These are phyloP conservation scores for Karstenula rhodostoma DNA, from an alignment of 2,329 filamentous ascomycete genomes.

Conservation along the genomic window DNA sequence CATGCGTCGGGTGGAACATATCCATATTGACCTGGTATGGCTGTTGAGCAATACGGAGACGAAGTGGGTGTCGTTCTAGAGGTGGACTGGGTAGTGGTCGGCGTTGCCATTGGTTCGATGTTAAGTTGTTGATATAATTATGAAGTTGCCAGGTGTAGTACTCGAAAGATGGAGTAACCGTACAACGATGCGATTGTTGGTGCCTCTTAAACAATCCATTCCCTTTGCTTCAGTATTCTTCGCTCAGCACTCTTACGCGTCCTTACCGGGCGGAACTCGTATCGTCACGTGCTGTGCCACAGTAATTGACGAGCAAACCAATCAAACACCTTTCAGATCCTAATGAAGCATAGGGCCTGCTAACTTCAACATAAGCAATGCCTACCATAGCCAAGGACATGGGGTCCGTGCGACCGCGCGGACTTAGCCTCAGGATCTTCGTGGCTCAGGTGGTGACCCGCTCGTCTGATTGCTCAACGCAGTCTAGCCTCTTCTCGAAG, in stretches of 20 bases:
- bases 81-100: slow-evolving; percentile 21
- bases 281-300: background rate
- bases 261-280: background rate
- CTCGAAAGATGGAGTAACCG: background rate
- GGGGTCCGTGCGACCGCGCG: background rate
- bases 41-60: slow-evolving; percentile 31
- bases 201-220: background rate
- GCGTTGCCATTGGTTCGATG: slow-evolving; percentile 21
- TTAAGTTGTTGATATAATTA: background rate
- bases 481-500: slow-evolving; percentile 8
- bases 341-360: slow-evolving; percentile 8
- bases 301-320: slow-evolving; percentile 22
- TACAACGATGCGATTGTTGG: background rate
- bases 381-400: slow-evolving; percentile 2
- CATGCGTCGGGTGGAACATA: slow-evolving; percentile 34
- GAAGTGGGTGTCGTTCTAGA: slow-evolving; percentile 20
- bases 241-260: slow-evolving; percentile 5
- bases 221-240: background rate
- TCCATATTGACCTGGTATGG: slow-evolving; percentile 33
- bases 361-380: background rate
- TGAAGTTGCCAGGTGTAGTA: background rate
- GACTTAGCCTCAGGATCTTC: slow-evolving; percentile 6
- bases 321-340: slow-evolving; percentile 11
- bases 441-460: slow-evolving; percentile 7
- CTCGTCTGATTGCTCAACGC: slow-evolving; percentile 12